phyloP scores from a whole-genome alignment of 75 land plant species.

The Chamaecyparis obtusa region DNA sequence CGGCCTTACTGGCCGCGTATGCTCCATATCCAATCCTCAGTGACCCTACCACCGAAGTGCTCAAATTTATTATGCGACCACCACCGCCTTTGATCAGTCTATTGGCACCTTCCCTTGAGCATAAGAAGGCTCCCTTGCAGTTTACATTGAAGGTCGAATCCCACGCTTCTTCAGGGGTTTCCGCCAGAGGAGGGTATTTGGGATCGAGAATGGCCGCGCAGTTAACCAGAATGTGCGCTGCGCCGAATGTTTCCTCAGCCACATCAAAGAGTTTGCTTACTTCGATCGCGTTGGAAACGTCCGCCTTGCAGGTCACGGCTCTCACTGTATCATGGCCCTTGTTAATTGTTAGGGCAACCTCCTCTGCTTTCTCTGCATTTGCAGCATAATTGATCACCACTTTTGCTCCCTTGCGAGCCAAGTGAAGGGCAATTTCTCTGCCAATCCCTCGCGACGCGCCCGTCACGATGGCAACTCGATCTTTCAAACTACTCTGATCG shows the following conservation, averaged over 20 bases:
- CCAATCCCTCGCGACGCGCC: constrained; percentile 72
- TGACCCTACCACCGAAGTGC: constrained; percentile 16
- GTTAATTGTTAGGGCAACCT: neutral
- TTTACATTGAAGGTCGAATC: constrained; percentile 19
- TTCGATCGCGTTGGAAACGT: neutral
- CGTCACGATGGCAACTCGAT: constrained; percentile 53
- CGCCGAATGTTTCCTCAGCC: neutral
- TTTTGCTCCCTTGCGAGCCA: constrained; percentile 51
- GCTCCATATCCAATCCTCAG: constrained; percentile 25
- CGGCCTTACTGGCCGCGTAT: constrained; percentile 36
- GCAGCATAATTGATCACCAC: constrained; percentile 43
- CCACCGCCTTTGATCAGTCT: constrained; percentile 23
- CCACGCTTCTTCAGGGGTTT: constrained; percentile 29
- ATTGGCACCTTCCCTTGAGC: constrained; percentile 37
- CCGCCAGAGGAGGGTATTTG: constrained; percentile 19
- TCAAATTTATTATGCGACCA: constrained; percentile 34
- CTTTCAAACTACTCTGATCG: constrained; percentile 8
- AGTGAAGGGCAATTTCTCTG: constrained; percentile 35
- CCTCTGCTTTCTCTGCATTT: constrained; percentile 14
- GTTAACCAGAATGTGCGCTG: constrained; percentile 20
- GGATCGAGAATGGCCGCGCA: constrained; percentile 17
- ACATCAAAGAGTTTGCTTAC: neutral
- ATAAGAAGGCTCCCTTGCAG: constrained; percentile 35
- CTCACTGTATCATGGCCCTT: neutral
- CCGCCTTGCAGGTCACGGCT: neutral